These are phyloP conservation scores for Macrotyloma uniflorum DNA, from an alignment of 306 rosid genomes.

Conservation along the genomic window DNA sequence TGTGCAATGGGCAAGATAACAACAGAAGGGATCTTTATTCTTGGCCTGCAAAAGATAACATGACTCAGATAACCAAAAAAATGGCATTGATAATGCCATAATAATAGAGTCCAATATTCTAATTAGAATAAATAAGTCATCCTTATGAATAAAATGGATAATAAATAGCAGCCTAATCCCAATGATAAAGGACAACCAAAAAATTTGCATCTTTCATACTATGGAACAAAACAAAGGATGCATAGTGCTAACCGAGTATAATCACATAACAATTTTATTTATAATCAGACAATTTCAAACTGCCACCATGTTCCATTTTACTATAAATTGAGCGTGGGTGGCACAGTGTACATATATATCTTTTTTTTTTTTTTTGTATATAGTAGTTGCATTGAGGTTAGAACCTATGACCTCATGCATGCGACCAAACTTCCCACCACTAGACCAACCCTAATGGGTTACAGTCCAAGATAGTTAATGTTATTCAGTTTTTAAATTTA, in stretches of 20 bases:
- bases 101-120: slow-evolving; percentile 4
- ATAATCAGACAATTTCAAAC: neutral
- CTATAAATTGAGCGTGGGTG: neutral
- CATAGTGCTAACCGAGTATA: neutral
- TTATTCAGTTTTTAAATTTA: neutral
- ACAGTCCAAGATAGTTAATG: neutral
- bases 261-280: slow-evolving; percentile 11
- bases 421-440: neutral
- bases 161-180: neutral
- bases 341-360: neutral
- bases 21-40: slow-evolving; percentile 77
- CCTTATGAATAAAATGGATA: neutral
- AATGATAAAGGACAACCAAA: slow-evolving; percentile 1
- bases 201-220: slow-evolving; percentile 10
- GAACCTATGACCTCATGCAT: neutral
- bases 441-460: neutral
- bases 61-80: slow-evolving; percentile 42
- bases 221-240: slow-evolving; percentile 15
- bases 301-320: slow-evolving; percentile 7
- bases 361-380: too few relatives aligned
- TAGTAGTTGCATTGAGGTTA: neutral
- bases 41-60: slow-evolving; percentile 78
- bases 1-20: slow-evolving; percentile 89
- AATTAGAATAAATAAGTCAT: slow-evolving; percentile 3
- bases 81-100: slow-evolving; percentile 14